Percentiles rank a stretch among this genome's conserved stretches.
These are phyloP conservation scores for Rhytidiadelphus loreus DNA, from an alignment of 225 moss, liverwort and hornwort genomes.

Conservation along the genomic window DNA sequence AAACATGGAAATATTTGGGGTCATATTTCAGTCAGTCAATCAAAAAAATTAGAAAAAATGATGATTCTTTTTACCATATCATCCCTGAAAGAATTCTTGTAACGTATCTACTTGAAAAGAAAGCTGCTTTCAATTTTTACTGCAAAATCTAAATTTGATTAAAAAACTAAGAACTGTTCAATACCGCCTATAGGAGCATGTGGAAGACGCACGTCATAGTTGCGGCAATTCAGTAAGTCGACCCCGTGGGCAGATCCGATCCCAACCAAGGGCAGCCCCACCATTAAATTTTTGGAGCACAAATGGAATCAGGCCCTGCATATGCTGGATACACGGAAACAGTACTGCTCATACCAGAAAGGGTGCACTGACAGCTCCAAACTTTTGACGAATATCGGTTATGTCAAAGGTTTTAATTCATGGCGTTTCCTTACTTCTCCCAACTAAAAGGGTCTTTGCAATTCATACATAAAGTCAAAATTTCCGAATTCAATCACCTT, in stretches of 20 bases:
- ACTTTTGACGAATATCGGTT: background rate
- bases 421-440: background rate
- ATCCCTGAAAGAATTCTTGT: background rate
- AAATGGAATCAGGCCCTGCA: background rate
- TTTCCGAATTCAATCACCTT: background rate
- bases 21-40: background rate
- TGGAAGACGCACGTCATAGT: background rate
- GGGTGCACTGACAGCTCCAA: background rate
- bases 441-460: background rate
- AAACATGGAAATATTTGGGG: background rate
- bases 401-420: background rate
- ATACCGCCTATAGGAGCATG: background rate
- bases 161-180: background rate
- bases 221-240: background rate
- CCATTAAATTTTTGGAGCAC: background rate
- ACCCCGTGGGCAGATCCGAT: background rate
- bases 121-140: background rate
- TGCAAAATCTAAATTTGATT: no score
- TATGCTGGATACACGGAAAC: background rate
- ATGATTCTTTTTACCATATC: background rate
- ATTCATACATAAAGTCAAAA: no score
- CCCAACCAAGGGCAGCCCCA: background rate
- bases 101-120: background rate
- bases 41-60: background rate
- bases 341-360: background rate